These are phyloP conservation scores for Naegleria lovaniensis DNA, from an alignment of 208 protist genomes.

Conservation along the genomic window DNA sequence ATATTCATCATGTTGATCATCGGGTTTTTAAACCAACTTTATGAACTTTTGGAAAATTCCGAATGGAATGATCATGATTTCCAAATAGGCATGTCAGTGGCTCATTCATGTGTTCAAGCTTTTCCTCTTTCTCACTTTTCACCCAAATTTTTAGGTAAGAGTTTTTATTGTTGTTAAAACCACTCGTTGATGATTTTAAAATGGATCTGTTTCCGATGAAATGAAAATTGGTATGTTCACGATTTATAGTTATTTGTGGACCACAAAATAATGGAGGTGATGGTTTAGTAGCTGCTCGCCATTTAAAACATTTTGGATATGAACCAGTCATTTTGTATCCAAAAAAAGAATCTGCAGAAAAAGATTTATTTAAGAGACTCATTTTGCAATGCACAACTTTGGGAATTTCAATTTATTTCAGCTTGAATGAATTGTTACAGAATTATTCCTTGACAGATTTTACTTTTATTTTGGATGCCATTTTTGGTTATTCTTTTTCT, in stretches of 20 bases:
- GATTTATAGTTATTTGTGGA: slow-evolving; percentile 48
- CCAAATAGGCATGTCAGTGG: slow-evolving; percentile 44
- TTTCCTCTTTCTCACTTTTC: slow-evolving; percentile 22
- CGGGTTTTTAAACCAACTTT: no score
- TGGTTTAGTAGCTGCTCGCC: slow-evolving; percentile 60
- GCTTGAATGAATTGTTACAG: neutral
- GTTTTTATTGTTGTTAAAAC: neutral
- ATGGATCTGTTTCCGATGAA: no score
- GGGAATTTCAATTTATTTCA: neutral
- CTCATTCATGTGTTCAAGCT: slow-evolving; percentile 23
- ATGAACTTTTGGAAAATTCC: no score
- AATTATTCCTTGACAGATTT: neutral
- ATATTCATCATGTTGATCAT: no score
- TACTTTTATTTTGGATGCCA: slow-evolving; percentile 13
- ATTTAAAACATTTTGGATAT: slow-evolving; percentile 61
- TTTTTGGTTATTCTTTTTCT: slow-evolving; percentile 18
- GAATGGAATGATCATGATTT: no score
- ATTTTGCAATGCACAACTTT: neutral
- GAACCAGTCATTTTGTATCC: neutral
- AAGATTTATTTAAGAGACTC: neutral
- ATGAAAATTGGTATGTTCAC: no score
- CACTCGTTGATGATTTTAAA: neutral
- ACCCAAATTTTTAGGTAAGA: neutral
- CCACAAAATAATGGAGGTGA: slow-evolving; percentile 72
- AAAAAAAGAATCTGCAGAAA: neutral